Base-by-base conservation (phyloP, 139 green algal genomes). In the Parachlorella kessleri region DNA sequence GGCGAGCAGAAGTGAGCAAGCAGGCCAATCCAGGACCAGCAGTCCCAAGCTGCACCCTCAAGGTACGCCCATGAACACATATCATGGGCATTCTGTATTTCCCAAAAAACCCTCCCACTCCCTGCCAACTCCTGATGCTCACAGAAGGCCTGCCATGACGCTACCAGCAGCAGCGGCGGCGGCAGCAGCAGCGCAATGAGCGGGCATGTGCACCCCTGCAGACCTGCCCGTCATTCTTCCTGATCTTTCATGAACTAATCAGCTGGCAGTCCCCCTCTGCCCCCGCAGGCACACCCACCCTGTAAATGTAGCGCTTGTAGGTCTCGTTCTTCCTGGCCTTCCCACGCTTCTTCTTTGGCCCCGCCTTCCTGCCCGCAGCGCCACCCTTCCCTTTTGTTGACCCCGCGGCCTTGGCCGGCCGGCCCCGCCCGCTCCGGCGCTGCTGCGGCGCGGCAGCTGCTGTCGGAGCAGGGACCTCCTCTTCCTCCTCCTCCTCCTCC, bases 251-350 rank as follows among this genome's bases (percentile, higher is more conserved):
- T n/a, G n/a, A n/a, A n/a, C 48, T 59, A 10, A 59, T 18, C 24
- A 37, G 24, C 63, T 68, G 23, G 63, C 23, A 33, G 63, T 21
- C 40, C 69, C 40, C 21, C 68, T 39, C 36, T 38, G 4, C 69
- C n/a, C n/a, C n/a, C n/a, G n/a, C n/a, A n/a, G n/a, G n/a, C n/a
- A n/a, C n/a, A n/a, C n/a, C n/a, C 26, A 76, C 78, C 30, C 35
- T 80, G 78, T 81, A 81, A 38, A 86, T 81, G 69, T 87, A 90
- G 65, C 83, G 82, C 67, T 80, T 78, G 82, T 84, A 87, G 66
- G 76, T 86, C 76, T 84, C 81, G 55, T 77, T n/a, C 72, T 81
- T 86, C 26, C 26, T 10, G 32, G 28, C 23, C 66, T 67, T 36
- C 39, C 73, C 7, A 23, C 14, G 14, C 48, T 21, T 37, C 42